These are phyloP conservation scores for Neurospora tetrasperma DNA, from an alignment of 495 filamentous ascomycete genomes.

Conservation along the genomic window DNA sequence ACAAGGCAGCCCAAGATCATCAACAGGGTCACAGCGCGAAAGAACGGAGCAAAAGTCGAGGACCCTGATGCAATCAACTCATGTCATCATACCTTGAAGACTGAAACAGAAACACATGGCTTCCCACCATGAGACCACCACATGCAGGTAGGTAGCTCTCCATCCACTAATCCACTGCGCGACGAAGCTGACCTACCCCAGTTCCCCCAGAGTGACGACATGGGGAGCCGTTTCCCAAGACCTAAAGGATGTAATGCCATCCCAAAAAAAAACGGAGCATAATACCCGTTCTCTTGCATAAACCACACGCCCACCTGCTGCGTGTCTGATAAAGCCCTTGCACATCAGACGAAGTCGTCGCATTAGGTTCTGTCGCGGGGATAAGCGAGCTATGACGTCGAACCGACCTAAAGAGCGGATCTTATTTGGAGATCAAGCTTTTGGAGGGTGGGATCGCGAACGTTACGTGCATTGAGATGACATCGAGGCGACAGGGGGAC, in stretches of 20 bases:
- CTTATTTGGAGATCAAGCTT: constrained; percentile 10
- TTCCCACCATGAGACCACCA: not conserved
- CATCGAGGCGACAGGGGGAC: constrained; percentile 3
- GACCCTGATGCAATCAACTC: not conserved
- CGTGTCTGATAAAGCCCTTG: not conserved
- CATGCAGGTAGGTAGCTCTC: not conserved
- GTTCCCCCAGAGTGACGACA: not conserved
- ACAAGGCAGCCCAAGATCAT: not conserved
- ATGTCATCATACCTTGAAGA: not conserved
- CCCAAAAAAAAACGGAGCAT: not conserved
- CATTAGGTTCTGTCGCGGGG: not conserved
- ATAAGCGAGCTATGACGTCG: constrained; percentile 15
- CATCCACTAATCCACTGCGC: not conserved
- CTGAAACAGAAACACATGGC: no score
- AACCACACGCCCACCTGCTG: not conserved
- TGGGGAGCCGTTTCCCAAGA: not conserved
- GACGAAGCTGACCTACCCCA: not conserved
- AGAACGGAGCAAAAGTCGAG: not conserved
- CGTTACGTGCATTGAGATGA: constrained; percentile 10
- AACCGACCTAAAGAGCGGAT: not conserved
- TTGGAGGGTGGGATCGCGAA: not conserved
- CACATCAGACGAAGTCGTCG: not conserved
- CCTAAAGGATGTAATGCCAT: not conserved
- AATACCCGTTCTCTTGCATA: not conserved
- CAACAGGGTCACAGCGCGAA: not conserved